A percentile compares a stretch with the other conserved stretches of the same genome.
Evolutionary conservation across 2,329 filamentous ascomycete species (phyloP).

Genomic region (Diaporthe batatas): DNA sequence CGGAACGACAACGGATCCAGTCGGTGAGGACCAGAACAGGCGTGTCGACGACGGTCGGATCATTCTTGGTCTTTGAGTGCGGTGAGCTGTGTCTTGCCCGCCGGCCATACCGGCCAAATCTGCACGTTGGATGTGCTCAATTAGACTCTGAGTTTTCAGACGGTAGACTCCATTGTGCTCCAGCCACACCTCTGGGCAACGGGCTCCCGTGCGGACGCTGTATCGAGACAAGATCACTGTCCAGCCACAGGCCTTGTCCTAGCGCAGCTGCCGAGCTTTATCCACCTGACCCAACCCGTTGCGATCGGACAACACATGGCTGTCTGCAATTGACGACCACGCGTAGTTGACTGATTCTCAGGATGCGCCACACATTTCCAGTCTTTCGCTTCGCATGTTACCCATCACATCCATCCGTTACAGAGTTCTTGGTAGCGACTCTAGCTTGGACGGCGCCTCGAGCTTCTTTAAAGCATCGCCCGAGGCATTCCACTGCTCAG

Average conservation of each 20-base stretch:
- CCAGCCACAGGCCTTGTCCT: slow-evolving; percentile 11
- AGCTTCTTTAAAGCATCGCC: slow-evolving; percentile 28
- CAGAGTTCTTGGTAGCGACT: slow-evolving; percentile 3
- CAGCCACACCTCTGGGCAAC: slow-evolving; percentile 11
- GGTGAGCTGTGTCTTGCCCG: slow-evolving; percentile 27
- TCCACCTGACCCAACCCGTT: neutral
- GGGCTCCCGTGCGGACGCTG: neutral
- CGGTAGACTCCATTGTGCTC: slow-evolving; percentile 9
- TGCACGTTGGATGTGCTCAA: slow-evolving; percentile 14
- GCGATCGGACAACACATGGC: neutral
- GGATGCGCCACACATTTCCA: slow-evolving; percentile 1
- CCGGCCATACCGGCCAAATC: slow-evolving; percentile 21
- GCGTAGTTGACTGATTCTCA: neutral
- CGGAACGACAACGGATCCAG: slow-evolving; percentile 7
- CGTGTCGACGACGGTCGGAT: neutral
- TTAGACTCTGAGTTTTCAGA: slow-evolving; percentile 23
- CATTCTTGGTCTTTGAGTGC: slow-evolving; percentile 5
- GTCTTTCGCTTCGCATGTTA: neutral
- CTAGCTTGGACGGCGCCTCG: slow-evolving; percentile 13
- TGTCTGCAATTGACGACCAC: neutral
- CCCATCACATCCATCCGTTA: neutral
- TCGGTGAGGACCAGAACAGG: slow-evolving; percentile 17
- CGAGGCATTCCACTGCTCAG: slow-evolving; percentile 11
- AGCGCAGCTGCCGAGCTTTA: slow-evolving; percentile 21
- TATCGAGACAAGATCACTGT: neutral